These are phyloP conservation scores for Hordeum marinum DNA, from an alignment of 176 grass and related monocot genomes.

Conservation along the genomic window DNA sequence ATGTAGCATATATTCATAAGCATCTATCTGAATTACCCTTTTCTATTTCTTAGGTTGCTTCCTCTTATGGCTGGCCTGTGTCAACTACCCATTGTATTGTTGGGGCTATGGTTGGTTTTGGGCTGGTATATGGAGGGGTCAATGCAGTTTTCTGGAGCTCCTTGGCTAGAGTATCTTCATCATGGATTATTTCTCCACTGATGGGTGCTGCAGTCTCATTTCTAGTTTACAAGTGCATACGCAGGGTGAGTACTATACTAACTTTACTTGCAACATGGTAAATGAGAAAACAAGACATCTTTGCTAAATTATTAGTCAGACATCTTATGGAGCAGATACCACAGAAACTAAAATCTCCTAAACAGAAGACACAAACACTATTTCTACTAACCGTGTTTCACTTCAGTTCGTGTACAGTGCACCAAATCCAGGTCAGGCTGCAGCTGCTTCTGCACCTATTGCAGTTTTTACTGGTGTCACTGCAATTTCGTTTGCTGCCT, in stretches of 20 bases:
- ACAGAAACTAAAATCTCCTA: neutral
- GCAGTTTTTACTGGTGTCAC: conserved; percentile 83
- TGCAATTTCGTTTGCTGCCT: conserved; percentile 81
- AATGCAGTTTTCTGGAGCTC: conserved; percentile 90
- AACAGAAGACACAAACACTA: neutral
- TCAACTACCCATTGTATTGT: conserved; percentile 98
- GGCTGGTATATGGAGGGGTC: conserved; percentile 74
- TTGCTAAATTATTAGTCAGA: neutral
- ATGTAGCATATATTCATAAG: conserved; percentile 11
- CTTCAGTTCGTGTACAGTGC: conserved; percentile 96
- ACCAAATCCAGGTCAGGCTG: conserved; percentile 94
- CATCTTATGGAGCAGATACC: neutral
- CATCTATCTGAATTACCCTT: neutral
- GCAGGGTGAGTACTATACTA: conserved; percentile 58
- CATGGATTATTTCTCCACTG: conserved; percentile 92
- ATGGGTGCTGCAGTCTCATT: conserved; percentile 89
- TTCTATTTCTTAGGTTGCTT: conserved; percentile 76
- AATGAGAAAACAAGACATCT: conserved; percentile 3
- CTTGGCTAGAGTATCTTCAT: conserved; percentile 91
- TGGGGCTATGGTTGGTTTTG: conserved; percentile 99
- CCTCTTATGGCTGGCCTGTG: conserved; percentile 92
- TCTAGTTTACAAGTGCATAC: conserved; percentile 94
- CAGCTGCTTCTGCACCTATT: conserved; percentile 87
- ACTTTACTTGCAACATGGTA: conserved; percentile 14
- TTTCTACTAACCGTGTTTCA: conserved; percentile 25